Conservation (phyloP, 2,329 filamentous ascomycete species). For the Cytospora piceae region DNA sequence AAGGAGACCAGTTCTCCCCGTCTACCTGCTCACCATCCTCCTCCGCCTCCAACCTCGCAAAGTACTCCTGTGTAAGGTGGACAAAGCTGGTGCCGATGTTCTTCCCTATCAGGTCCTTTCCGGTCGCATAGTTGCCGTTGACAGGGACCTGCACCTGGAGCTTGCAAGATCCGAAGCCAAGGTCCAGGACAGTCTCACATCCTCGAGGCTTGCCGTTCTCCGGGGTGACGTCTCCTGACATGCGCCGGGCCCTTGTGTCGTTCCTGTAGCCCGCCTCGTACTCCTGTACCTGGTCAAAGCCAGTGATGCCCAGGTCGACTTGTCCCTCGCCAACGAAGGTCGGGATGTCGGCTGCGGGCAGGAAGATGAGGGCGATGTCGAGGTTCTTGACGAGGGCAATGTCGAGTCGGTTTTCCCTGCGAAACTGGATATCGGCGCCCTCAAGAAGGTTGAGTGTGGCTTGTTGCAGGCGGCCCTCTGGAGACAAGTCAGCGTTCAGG, state of each 20-base stretch:
- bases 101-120: slow-evolving; percentile 83
- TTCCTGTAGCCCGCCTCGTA: slow-evolving; percentile 70
- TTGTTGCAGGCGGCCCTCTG: slow-evolving; percentile 92
- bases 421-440: slow-evolving; percentile 95
- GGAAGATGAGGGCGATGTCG: slow-evolving; percentile 92
- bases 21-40: slow-evolving; percentile 45
- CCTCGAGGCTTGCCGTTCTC: slow-evolving; percentile 54
- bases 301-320: slow-evolving; percentile 93
- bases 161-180: slow-evolving; percentile 89
- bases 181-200: slow-evolving; percentile 85
- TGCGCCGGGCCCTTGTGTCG: slow-evolving; percentile 51
- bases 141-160: slow-evolving; percentile 96
- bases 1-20: slow-evolving; percentile 39
- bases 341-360: slow-evolving; percentile 95
- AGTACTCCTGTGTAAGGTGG: slow-evolving; percentile 80
- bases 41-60: slow-evolving; percentile 72
- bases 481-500: slow-evolving; percentile 33
- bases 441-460: slow-evolving; percentile 87
- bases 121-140: slow-evolving; percentile 71
- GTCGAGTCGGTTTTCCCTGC: slow-evolving; percentile 90
- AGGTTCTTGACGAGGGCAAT: slow-evolving; percentile 98
- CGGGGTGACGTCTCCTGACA: slow-evolving; percentile 50
- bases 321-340: slow-evolving; percentile 95
- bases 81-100: slow-evolving; percentile 97
- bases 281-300: slow-evolving; percentile 88